Percentiles rank a stretch among this genome's conserved stretches.
These are phyloP conservation scores for Termitomyces bulborhizus DNA, from an alignment of 768 basidiomycete genomes.

Conservation along the genomic window DNA sequence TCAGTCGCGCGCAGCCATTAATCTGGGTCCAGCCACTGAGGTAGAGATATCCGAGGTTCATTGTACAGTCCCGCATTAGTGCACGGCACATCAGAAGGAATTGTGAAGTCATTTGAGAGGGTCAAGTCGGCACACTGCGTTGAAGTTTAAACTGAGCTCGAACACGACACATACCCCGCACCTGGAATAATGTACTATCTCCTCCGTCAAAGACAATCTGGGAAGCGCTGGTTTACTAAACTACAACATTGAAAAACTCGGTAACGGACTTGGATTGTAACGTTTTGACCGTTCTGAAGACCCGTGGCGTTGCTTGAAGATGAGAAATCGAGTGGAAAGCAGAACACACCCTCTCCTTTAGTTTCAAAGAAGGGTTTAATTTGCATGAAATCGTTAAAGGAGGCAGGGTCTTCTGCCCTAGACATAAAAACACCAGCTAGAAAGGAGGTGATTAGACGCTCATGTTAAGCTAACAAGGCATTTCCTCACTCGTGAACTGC, in stretches of 20 bases:
- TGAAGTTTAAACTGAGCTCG: neutral
- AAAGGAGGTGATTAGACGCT: neutral
- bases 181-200: conserved; percentile 70
- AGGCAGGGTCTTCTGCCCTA: conserved; percentile 42
- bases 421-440: conserved; percentile 52
- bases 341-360: conserved; percentile 54
- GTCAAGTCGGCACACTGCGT: conserved; percentile 75
- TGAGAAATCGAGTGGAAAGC: conserved; percentile 61
- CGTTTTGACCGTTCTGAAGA: conserved; percentile 58
- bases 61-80: conserved; percentile 17
- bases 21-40: too few relatives aligned
- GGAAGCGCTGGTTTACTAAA: neutral
- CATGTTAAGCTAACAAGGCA: conserved; percentile 1
- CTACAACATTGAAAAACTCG: neutral
- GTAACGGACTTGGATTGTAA: conserved; percentile 54
- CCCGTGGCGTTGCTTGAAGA: conserved; percentile 37
- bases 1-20: too few relatives aligned
- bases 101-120: conserved; percentile 45
- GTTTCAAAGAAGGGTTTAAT: conserved; percentile 44
- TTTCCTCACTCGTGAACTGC: conserved; percentile 46
- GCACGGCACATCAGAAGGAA: conserved; percentile 38
- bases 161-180: conserved; percentile 14
- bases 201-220: conserved; percentile 60
- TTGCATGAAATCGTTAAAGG: conserved; percentile 44
- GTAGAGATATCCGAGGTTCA: too few relatives aligned